Base-by-base conservation (phyloP, 2,329 filamentous ascomycete genomes). In the Aspergillus udagawae region DNA sequence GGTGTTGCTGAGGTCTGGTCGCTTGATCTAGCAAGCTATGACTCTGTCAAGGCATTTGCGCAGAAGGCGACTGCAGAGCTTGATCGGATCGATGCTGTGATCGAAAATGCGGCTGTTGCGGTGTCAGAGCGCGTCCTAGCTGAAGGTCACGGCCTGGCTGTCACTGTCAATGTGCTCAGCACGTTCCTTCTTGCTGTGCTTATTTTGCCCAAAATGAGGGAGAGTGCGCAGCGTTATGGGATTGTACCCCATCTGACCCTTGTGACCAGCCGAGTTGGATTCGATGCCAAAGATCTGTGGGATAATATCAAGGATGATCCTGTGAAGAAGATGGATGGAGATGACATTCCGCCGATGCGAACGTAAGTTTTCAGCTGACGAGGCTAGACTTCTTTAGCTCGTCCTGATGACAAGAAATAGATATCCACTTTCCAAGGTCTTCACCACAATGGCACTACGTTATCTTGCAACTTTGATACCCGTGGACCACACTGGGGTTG, bases 381-480 rank as follows among this genome's bases (percentile, higher is more conserved):
- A 14, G 0, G 6, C 12, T 14, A 35, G 2, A 7, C 4, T n/a
- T 17, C 14, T 35, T 35, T 7, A 49, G 20, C 28, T 55, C 49
- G 38, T 51, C 61, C 56, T 27, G 23, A 60, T 59, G 62, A 54
- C 10, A 38, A 52, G 23, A 64, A 17, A 7, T 7, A 38, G 67
- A 49, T 75, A 75, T 52, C 67, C 68, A 28, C 60, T 73, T 27
- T 72, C 71, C 23, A 75, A 74, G 61, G 63, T 75, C 20, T 60
- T 75, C 53, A 69, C 72, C 50, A 64, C 72, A 20, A 60, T 72
- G 29, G 53, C 62, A 7, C 54, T 73, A 29, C 70, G 69, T 20
- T 63, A 68, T 49, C 63, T 75, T 3, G 72, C 67, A 3, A 59
- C 51, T 14, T 17, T 53, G 14, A 12, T 63, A 10, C 61, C 65